These are phyloP conservation scores for Ruellia speciosa DNA, from an alignment of 305 asterid genomes.

Conservation along the genomic window DNA sequence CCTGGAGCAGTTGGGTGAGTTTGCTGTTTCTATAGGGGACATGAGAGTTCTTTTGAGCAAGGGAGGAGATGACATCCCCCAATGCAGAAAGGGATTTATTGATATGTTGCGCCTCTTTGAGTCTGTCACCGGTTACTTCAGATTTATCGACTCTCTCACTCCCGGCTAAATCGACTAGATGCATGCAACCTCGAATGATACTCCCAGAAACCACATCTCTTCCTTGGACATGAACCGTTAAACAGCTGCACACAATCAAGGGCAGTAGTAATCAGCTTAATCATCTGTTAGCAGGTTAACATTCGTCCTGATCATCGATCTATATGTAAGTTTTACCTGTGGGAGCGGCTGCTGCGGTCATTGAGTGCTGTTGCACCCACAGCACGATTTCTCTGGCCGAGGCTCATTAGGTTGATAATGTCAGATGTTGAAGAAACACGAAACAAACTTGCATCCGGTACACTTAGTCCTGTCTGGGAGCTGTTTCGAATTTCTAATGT, in stretches of 20 bases:
- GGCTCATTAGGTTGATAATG: conserved; percentile 66
- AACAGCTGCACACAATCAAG: conserved; percentile 45
- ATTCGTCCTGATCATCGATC: too few species aligned
- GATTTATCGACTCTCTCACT: conserved; percentile 93
- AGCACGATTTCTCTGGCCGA: conserved; percentile 80
- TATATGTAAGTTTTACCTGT: conserved; percentile 39
- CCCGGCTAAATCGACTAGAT: conserved; percentile 89
- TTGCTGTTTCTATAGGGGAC: conserved; percentile 91
- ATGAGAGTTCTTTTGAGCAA: conserved; percentile 71
- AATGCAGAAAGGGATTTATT: conserved; percentile 83
- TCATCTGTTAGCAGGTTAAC: too few species aligned
- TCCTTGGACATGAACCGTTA: conserved; percentile 90
- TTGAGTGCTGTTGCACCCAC: conserved; percentile 78
- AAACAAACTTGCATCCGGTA: conserved; percentile 68
- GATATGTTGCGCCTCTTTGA: conserved; percentile 86
- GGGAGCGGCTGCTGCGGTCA: conserved; percentile 87
- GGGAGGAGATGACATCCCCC: conserved; percentile 87
- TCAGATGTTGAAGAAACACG: conserved; percentile 65
- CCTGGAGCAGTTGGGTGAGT: conserved; percentile 93
- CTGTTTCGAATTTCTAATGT: conserved; percentile 72
- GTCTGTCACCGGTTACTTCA: conserved; percentile 89
- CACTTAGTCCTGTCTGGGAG: conserved; percentile 58
- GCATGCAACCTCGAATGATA: conserved; percentile 84
- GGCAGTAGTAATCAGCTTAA: too few species aligned
- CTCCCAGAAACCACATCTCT: conserved; percentile 66